Evolutionary conservation across 306 rosid species (phyloP).

Genomic region (Quercus engelmannii): DNA sequence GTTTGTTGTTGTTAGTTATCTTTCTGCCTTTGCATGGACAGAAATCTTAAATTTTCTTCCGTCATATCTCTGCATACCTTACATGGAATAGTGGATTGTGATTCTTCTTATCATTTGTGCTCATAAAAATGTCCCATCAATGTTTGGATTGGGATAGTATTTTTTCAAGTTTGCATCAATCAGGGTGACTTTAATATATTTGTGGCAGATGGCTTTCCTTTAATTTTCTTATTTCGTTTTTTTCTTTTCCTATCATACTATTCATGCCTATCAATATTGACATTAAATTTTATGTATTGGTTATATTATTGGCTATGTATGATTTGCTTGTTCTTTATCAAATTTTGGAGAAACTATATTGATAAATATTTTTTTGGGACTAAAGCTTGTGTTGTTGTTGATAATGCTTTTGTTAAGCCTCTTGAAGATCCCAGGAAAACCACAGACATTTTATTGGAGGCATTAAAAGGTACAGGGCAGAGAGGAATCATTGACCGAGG

Average conservation of each 20-base stretch:
- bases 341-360: not conserved
- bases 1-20: not conserved
- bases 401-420: constrained; percentile 49
- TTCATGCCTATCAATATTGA: not conserved
- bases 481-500: constrained; percentile 92
- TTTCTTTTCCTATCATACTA: not conserved
- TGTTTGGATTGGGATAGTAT: not conserved
- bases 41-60: not conserved
- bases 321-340: not conserved
- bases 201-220: not conserved
- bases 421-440: constrained; percentile 78
- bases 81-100: not conserved
- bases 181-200: not conserved
- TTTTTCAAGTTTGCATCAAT: not conserved
- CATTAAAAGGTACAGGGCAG: constrained; percentile 71
- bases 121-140: not conserved
- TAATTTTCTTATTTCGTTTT: not conserved
- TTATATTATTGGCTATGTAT: not conserved
- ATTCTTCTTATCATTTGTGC: not conserved
- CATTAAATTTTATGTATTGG: not conserved
- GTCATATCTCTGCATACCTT: not conserved
- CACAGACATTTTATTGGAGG: constrained; percentile 71
- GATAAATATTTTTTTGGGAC: too few species aligned
- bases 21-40: not conserved
- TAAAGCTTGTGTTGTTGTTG: not conserved